Conservation (phyloP, 257 asterid genomes). For the Osmanthus fragrans region DNA sequence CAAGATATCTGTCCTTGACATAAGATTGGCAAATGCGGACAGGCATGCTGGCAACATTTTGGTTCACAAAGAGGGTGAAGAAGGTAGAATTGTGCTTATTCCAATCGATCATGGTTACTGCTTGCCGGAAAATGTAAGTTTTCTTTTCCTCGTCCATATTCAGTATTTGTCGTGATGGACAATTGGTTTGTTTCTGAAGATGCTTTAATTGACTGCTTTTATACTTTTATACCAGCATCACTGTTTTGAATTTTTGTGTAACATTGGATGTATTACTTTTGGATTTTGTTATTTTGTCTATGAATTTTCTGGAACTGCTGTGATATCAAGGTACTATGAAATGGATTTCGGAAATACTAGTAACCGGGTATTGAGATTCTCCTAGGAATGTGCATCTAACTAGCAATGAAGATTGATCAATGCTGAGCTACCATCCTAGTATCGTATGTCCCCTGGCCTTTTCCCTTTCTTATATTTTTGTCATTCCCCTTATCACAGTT, state of each 20-base stretch:
- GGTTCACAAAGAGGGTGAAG: conserved; percentile 49
- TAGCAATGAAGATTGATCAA: background rate
- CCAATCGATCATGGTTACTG: conserved; percentile 86
- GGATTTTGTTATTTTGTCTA: background rate
- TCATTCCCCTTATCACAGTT: conserved; percentile 43
- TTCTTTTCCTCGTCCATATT: background rate
- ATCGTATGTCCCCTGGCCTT: background rate
- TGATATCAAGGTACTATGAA: background rate
- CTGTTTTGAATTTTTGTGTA: background rate
- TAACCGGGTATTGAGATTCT: background rate
- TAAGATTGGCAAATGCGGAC: conserved; percentile 75
- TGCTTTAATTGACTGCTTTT: background rate
- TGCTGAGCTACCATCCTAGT: background rate
- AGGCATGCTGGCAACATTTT: conserved; percentile 77
- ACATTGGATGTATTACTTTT: background rate
- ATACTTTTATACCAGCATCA: background rate
- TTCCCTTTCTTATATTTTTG: background rate
- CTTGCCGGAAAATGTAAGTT: conserved; percentile 74
- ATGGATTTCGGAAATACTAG: background rate
- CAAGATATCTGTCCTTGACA: conserved; percentile 69
- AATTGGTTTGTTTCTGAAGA: background rate
- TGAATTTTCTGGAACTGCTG: background rate
- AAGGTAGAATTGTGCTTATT: conserved; percentile 50
- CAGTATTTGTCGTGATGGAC: background rate
- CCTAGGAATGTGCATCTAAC: background rate